Conservation (phyloP, 179 eudicot genomes). For the Corrigiola litoralis region DNA sequence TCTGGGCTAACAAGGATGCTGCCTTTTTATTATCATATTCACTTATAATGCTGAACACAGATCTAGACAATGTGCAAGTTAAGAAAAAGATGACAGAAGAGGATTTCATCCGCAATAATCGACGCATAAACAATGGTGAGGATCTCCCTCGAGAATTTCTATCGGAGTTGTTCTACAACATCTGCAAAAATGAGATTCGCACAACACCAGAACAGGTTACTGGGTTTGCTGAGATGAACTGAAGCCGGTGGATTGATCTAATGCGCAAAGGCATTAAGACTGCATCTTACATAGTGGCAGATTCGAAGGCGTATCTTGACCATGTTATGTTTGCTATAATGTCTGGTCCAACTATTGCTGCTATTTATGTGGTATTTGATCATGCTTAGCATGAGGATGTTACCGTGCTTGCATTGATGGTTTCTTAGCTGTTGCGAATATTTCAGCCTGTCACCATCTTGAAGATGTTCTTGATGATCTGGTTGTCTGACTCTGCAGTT, state of each 20-base stretch:
- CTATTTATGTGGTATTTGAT: constrained; percentile 73
- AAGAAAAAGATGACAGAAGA: constrained; percentile 82
- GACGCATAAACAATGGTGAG: constrained; percentile 58
- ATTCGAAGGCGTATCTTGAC: constrained; percentile 48
- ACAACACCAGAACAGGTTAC: constrained; percentile 55
- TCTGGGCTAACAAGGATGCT: constrained; percentile 67
- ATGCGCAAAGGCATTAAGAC: constrained; percentile 52
- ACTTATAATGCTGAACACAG: constrained; percentile 71
- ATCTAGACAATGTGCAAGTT: constrained; percentile 69
- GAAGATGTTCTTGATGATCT: constrained; percentile 60
- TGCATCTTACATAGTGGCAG: constrained; percentile 48
- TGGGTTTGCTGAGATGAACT: constrained; percentile 42
- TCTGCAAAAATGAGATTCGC: constrained; percentile 67
- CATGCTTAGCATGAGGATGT: constrained; percentile 63
- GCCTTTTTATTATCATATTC: constrained; percentile 70
- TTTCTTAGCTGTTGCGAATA: constrained; percentile 56
- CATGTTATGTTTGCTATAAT: constrained; percentile 63
- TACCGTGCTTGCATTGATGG: constrained; percentile 69
- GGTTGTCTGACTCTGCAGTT: constrained; percentile 65
- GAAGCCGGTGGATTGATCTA: constrained; percentile 61
- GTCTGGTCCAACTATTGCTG: constrained; percentile 72
- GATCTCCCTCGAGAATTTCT: constrained; percentile 75
- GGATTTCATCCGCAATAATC: constrained; percentile 70
- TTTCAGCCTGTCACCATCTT: constrained; percentile 61
- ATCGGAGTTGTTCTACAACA: constrained; percentile 59